Percentiles rank a stretch among this genome's conserved stretches.
Evolutionary conservation across 441 rosid genomes (phyloP).

Genomic region (Mallotus japonicus): DNA sequence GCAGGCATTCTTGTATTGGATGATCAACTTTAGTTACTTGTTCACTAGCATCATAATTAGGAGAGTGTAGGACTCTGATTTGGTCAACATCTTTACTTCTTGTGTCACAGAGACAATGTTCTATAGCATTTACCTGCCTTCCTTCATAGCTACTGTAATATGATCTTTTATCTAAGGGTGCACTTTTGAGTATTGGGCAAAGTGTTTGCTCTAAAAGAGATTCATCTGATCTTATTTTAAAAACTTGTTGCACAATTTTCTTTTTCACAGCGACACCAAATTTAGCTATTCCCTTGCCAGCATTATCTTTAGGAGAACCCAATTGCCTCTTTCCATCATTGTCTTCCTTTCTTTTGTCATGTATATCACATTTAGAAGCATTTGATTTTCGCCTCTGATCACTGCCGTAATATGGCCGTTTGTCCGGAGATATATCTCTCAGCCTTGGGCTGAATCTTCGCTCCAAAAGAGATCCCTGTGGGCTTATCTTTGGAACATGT

Average conservation of each 20-base stretch:
- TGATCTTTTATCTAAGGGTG: constrained; percentile 23
- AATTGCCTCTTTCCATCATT: neutral
- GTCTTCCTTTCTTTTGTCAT: constrained; percentile 1
- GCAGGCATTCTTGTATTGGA: constrained; percentile 1
- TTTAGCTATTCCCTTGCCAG: neutral
- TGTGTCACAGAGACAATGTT: constrained; percentile 1
- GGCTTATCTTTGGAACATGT: neutral
- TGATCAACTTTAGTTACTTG: constrained; percentile 18
- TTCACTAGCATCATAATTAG: constrained; percentile 3
- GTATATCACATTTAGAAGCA: constrained; percentile 3
- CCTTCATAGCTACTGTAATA: constrained; percentile 14
- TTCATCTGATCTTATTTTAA: neutral
- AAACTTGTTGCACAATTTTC: neutral
- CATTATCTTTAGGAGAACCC: neutral
- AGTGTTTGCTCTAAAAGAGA: constrained; percentile 17
- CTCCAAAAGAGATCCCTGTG: constrained; percentile 10
- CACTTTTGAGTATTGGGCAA: constrained; percentile 21
- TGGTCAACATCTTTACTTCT: constrained; percentile 8
- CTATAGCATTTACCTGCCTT: constrained; percentile 14
- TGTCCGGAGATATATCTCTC: constrained; percentile 14
- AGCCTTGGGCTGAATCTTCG: constrained; percentile 31
- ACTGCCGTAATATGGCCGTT: constrained; percentile 18
- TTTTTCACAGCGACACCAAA: neutral
- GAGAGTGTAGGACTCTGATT: constrained; percentile 8
- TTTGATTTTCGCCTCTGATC: neutral